Evolutionary conservation across 306 rosid genomes (phyloP).

Genomic region (Begonia peltatifolia): DNA sequence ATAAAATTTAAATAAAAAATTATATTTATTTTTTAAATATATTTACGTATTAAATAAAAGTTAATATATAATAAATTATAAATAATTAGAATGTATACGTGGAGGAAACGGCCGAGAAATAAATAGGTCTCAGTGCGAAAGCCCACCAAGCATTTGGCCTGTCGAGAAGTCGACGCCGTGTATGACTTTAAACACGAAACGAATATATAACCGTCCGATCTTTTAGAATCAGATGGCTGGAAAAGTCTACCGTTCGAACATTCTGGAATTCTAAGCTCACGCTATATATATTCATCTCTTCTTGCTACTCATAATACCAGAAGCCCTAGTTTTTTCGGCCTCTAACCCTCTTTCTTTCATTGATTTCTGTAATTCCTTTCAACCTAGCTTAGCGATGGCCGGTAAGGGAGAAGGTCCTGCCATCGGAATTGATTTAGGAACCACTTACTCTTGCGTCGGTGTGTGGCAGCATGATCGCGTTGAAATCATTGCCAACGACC

Average conservation of each 20-base stretch:
- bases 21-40: too few species aligned
- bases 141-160: too few species aligned
- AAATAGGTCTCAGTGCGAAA: too few species aligned
- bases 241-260: slow-evolving; percentile 16
- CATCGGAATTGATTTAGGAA: slow-evolving; percentile 60
- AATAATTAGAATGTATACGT: too few species aligned
- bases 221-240: slow-evolving; percentile 10
- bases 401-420: slow-evolving; percentile 65
- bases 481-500: slow-evolving; percentile 60
- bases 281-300: background rate
- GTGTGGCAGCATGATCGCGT: slow-evolving; percentile 62
- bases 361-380: background rate
- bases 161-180: too few species aligned
- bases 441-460: slow-evolving; percentile 58
- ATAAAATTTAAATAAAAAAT: too few species aligned
- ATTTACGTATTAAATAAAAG: too few species aligned
- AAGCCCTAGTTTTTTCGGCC: background rate
- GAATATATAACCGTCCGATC: slow-evolving; percentile 1
- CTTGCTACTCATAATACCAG: background rate
- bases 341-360: background rate
- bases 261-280: slow-evolving; percentile 26
- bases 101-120: too few species aligned
- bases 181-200: background rate
- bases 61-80: too few species aligned
- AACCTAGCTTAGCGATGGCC: slow-evolving; percentile 21